Percentiles rank a stretch among this genome's conserved stretches.
Conservation (phyloP, 805 yeast species). For the Candida dendrica region DNA sequence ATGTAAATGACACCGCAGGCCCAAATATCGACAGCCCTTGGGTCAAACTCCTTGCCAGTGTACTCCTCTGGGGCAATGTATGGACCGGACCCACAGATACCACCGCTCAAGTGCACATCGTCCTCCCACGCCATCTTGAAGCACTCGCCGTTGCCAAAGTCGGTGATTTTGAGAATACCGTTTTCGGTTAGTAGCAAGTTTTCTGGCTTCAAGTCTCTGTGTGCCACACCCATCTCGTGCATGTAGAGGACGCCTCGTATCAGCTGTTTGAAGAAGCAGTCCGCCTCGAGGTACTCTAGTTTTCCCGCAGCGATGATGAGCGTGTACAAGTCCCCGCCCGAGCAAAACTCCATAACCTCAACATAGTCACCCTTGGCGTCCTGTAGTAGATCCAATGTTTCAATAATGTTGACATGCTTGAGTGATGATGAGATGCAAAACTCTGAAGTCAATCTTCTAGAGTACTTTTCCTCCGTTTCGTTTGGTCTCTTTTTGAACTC, state of each 20-base stretch:
- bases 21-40: slow-evolving; percentile 83
- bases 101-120: slow-evolving; percentile 60
- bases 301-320: slow-evolving; percentile 70
- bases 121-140: slow-evolving; percentile 81
- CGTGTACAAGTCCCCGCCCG: slow-evolving; percentile 76
- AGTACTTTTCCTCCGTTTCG: slow-evolving; percentile 61
- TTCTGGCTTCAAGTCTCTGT: slow-evolving; percentile 86
- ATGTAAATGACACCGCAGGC: slow-evolving; percentile 88
- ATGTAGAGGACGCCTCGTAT: slow-evolving; percentile 78
- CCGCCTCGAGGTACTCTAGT: slow-evolving; percentile 77
- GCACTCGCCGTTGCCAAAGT: slow-evolving; percentile 83
- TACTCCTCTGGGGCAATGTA: slow-evolving; percentile 90
- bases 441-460: slow-evolving; percentile 70
- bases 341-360: slow-evolving; percentile 80
- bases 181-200: slow-evolving; percentile 65
- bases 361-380: slow-evolving; percentile 80
- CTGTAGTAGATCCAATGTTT: slow-evolving; percentile 67
- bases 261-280: slow-evolving; percentile 83
- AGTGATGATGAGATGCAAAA: slow-evolving; percentile 76
- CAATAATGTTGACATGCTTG: slow-evolving; percentile 71
- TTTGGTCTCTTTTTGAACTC: slow-evolving; percentile 62
- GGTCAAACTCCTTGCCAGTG: slow-evolving; percentile 59
- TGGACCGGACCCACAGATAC: slow-evolving; percentile 81
- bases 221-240: slow-evolving; percentile 88
- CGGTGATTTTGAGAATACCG: slow-evolving; percentile 76